Evolutionary conservation across 345 rosid species (phyloP).

Genomic region (Bretschneidera sinensis): DNA sequence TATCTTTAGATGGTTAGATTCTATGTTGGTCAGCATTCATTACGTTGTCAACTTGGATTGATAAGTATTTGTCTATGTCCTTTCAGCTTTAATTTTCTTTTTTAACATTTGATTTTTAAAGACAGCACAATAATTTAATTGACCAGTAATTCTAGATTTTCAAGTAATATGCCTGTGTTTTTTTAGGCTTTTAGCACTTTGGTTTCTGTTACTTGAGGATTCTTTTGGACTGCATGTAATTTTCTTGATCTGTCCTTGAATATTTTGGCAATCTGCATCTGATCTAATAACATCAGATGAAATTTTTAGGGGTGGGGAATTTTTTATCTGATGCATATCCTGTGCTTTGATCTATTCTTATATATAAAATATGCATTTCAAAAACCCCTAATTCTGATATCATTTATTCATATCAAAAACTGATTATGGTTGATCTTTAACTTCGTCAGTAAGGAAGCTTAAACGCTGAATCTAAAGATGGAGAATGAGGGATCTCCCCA

Average conservation of each 20-base stretch:
- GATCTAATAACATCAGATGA: no score
- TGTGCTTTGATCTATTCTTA: not conserved
- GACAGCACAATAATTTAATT: no score
- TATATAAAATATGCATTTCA: no score
- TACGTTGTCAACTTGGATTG: not conserved
- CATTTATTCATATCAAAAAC: not conserved
- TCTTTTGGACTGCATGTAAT: not conserved
- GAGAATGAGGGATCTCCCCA: constrained; percentile 6
- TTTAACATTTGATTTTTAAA: no score
- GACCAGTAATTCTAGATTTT: no score
- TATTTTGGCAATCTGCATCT: not conserved
- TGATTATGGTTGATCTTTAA: constrained; percentile 1
- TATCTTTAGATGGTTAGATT: not conserved
- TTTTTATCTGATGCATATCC: not conserved
- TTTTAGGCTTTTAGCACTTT: not conserved
- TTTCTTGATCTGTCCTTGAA: not conserved
- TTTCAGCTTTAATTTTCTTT: no score
- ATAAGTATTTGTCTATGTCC: not conserved
- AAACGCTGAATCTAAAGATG: constrained; percentile 7
- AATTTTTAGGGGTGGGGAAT: no score
- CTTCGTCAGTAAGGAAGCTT: constrained; percentile 5
- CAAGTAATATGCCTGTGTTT: no score
- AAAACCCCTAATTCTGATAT: not conserved
- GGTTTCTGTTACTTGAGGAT: not conserved
- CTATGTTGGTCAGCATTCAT: not conserved